These are phyloP conservation scores for Exophiala mesophila DNA, from an alignment of 2,329 filamentous ascomycete genomes.

Conservation along the genomic window DNA sequence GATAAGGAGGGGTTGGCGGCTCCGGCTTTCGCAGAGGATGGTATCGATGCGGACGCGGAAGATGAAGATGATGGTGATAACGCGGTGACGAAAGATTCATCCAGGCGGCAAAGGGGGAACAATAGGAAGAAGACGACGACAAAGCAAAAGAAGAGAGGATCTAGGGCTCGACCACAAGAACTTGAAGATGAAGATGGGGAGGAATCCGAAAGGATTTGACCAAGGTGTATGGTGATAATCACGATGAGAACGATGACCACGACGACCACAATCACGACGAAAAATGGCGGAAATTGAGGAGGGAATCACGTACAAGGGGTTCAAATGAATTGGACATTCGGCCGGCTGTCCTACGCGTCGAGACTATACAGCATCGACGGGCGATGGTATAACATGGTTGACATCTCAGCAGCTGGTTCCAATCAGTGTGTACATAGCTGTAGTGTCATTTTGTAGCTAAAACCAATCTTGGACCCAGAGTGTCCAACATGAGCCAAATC, in stretches of 20 bases:
- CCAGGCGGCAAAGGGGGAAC: not conserved
- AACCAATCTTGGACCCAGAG: no score
- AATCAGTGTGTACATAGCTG: no score
- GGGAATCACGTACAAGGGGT: no score
- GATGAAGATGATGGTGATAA: conserved; percentile 14
- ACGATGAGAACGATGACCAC: conserved; percentile 11
- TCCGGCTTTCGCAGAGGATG: conserved; percentile 19
- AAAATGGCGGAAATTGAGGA: conserved; percentile 7
- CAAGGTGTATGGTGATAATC: not conserved
- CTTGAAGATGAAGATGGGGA: not conserved
- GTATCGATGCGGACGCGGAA: conserved; percentile 21
- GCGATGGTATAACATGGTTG: no score
- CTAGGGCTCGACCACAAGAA: no score
- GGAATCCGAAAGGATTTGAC: not conserved
- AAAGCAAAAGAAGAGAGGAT: not conserved
- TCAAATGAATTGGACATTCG: no score
- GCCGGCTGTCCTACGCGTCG: no score
- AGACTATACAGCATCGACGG: no score
- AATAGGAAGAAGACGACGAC: not conserved
- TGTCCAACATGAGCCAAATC: no score
- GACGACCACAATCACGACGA: conserved; percentile 34
- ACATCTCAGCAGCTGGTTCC: no score
- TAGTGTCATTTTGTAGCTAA: no score
- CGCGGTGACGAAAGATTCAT: not conserved
- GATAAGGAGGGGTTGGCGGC: conserved; percentile 21